These are phyloP conservation scores for Quercus cerris DNA, from an alignment of 306 rosid genomes.

Conservation along the genomic window DNA sequence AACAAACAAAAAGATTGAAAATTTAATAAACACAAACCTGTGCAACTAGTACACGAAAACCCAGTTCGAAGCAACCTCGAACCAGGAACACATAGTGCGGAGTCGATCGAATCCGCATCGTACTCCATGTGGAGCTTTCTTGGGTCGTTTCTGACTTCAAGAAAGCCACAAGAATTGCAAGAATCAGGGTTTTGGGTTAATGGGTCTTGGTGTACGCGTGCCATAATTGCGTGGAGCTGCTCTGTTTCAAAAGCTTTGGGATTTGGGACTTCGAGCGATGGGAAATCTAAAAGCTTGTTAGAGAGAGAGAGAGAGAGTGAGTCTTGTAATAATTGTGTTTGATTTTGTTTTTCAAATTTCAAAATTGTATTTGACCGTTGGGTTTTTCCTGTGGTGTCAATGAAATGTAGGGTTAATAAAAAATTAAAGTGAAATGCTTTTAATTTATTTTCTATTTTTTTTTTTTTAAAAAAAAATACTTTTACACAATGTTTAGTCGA, in stretches of 20 bases:
- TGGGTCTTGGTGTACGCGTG: not conserved
- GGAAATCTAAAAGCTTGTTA: too few species aligned
- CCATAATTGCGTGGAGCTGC: not conserved
- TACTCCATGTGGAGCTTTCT: not conserved
- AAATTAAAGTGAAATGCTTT: too few species aligned
- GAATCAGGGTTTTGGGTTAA: not conserved
- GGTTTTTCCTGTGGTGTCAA: too few species aligned
- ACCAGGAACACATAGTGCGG: slow-evolving; percentile 22
- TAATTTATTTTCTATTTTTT: too few species aligned
- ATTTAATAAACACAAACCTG: slow-evolving; percentile 1
- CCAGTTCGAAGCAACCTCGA: slow-evolving; percentile 24
- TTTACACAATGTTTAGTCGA: too few species aligned
- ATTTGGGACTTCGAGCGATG: too few species aligned
- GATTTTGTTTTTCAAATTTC: too few species aligned
- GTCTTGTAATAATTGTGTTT: too few species aligned
- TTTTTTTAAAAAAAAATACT: too few species aligned
- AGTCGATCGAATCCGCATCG: slow-evolving; percentile 3
- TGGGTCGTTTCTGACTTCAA: not conserved
- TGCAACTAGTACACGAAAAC: not conserved
- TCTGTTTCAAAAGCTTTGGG: not conserved
- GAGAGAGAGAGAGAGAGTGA: too few species aligned
- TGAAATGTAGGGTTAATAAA: too few species aligned
- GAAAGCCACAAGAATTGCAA: not conserved
- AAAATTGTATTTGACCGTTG: too few species aligned
- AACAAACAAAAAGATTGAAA: not conserved